These are phyloP conservation scores for Metarhizium brunneum DNA, from an alignment of 2,329 filamentous ascomycete species.

Conservation along the genomic window DNA sequence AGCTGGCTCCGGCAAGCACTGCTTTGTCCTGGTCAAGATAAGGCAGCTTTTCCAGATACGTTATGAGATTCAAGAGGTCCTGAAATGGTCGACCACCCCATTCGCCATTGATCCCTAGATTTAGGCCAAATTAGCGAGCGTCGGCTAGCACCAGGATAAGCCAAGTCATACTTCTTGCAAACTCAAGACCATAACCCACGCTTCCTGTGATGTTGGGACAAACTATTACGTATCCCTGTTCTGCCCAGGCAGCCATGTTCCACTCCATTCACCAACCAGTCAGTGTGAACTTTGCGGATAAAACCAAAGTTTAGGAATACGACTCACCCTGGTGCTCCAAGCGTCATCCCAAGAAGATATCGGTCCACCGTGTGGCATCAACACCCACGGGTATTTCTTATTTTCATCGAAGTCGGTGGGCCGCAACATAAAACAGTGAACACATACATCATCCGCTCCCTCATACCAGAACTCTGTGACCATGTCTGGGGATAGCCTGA, in stretches of 20 bases:
- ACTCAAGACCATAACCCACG: constrained; percentile 41
- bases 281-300: neutral
- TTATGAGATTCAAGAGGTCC: constrained; percentile 45
- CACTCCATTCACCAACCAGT: constrained; percentile 22
- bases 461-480: constrained; percentile 31
- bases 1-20: constrained; percentile 42
- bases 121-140: neutral
- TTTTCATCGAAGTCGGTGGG: constrained; percentile 27
- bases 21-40: constrained; percentile 45
- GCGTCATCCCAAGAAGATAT: constrained; percentile 40
- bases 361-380: constrained; percentile 31
- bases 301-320: neutral
- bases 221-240: constrained; percentile 52
- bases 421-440: constrained; percentile 31
- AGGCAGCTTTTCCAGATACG: constrained; percentile 38
- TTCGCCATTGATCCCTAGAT: constrained; percentile 34
- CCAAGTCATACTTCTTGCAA: constrained; percentile 17
- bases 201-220: constrained; percentile 50
- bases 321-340: constrained; percentile 35
- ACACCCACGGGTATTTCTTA: constrained; percentile 27
- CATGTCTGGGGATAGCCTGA: constrained; percentile 26
- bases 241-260: constrained; percentile 47
- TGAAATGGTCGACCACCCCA: constrained; percentile 47
- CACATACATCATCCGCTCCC: constrained; percentile 22
- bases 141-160: neutral